Base-by-base conservation (phyloP, 129 eudicot species). In the Heracleum sosnowskyi region DNA sequence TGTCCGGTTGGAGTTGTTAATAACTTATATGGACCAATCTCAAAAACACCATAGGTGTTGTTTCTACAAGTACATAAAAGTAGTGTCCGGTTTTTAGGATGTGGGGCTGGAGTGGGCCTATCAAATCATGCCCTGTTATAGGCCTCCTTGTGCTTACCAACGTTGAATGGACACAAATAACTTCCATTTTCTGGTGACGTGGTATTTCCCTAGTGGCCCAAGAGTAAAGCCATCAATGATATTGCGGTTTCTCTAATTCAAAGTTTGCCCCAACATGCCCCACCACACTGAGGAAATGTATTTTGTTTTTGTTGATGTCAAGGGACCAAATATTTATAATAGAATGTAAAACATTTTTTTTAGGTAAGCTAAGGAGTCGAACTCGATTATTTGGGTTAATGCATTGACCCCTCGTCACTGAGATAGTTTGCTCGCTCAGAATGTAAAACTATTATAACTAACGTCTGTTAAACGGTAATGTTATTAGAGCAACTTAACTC, bases 171-270 rank as follows among this genome's bases (percentile, higher is more conserved):
- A 16, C 35, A 42, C 64, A 22, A 9, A 3, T 3, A 42, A n/a
- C 31, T 55, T 55, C 49, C 24, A 75, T 33, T 75, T 68, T 24
- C 26, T 3, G 75, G 44, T 80, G 83, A 89, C 87, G 87, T 89
- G 93, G 85, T 80, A 57, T 37, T 2, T 49, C 39, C 47, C 79
- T 72, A 79, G 12, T 84, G 86, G 90, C 69, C 81, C 74, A 82
- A 72, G 63, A 55, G 49, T 42, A 77, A 31, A 53, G 77, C 84
- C 80, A 83, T 86, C 85, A 83, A 78, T 81, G 39, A 47, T 7
- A 66, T 86, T 84, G 93, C 93, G 84, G 86, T 81, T 62, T 53
- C 79, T 74, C 28, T 75, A 74, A 82, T 83, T 64, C 60, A 81
- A 39, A 63, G 39, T 42, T 66, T 81, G 6, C 26, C 83, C 75